phyloP scores from a whole-genome alignment of 345 rosid species.

The Populus davidiana region DNA sequence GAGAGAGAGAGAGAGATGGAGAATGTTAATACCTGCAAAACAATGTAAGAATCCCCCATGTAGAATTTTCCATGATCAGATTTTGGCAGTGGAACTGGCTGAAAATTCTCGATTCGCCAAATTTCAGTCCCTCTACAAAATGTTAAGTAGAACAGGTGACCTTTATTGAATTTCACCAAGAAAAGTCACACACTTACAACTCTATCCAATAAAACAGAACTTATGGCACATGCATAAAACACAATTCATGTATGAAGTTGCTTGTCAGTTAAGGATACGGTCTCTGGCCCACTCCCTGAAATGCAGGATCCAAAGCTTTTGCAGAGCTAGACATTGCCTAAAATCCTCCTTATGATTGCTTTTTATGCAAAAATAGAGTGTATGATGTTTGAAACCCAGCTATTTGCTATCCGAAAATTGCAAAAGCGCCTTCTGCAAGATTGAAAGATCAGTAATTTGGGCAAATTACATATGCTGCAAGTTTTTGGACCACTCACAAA shows the following conservation, averaged over 20 bases:
- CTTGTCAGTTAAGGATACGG: conserved; percentile 57
- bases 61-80: conserved; percentile 94
- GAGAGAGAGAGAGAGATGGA: conserved; percentile 1
- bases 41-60: conserved; percentile 88
- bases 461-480: background rate
- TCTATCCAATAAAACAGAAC: background rate
- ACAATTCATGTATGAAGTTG: conserved; percentile 5
- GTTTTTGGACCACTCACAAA: background rate
- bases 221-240: background rate
- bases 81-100: conserved; percentile 77
- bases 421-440: conserved; percentile 16
- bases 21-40: conserved; percentile 63
- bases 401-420: conserved; percentile 9
- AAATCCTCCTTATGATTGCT: conserved; percentile 19
- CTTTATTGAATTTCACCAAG: background rate
- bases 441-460: conserved; percentile 6
- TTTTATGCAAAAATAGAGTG: background rate
- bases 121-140: conserved; percentile 79
- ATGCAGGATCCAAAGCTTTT: conserved; percentile 87
- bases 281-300: conserved; percentile 95
- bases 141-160: conserved; percentile 52
- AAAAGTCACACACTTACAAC: background rate
- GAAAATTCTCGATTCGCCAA: conserved; percentile 97
- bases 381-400: conserved; percentile 6
- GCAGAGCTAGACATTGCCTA: conserved; percentile 67